Evolutionary conservation across 306 rosid genomes (phyloP).

Genomic region (Myrica gale): DNA sequence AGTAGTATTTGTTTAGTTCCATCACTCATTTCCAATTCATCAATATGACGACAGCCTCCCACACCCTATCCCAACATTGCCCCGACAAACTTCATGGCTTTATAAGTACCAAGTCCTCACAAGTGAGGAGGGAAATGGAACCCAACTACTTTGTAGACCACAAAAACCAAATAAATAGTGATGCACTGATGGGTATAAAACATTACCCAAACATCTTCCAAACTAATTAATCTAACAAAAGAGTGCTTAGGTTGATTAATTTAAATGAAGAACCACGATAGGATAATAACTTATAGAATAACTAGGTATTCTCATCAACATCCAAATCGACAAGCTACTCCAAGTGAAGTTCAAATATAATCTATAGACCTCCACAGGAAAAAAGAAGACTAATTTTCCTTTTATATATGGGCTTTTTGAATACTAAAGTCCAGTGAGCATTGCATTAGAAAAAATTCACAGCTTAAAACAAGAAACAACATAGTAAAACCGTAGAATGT

Average conservation of each 20-base stretch:
- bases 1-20: background rate
- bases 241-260: background rate
- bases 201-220: background rate
- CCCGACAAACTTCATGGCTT: background rate
- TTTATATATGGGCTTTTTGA: background rate
- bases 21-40: background rate
- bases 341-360: background rate
- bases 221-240: background rate
- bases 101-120: background rate
- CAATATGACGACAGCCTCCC: background rate
- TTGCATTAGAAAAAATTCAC: background rate
- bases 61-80: background rate
- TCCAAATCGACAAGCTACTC: background rate
- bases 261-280: background rate
- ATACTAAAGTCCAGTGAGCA: background rate
- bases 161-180: background rate
- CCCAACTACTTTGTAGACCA: background rate
- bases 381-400: background rate
- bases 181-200: background rate
- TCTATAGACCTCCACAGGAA: background rate
- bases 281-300: too few relatives aligned
- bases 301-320: background rate
- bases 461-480: background rate
- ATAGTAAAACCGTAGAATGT: conserved; percentile 1
- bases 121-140: background rate